Percentiles rank a stretch among this genome's conserved stretches.
These are phyloP conservation scores for Cucurbita moschata DNA, from an alignment of 306 rosid species.

Conservation along the genomic window DNA sequence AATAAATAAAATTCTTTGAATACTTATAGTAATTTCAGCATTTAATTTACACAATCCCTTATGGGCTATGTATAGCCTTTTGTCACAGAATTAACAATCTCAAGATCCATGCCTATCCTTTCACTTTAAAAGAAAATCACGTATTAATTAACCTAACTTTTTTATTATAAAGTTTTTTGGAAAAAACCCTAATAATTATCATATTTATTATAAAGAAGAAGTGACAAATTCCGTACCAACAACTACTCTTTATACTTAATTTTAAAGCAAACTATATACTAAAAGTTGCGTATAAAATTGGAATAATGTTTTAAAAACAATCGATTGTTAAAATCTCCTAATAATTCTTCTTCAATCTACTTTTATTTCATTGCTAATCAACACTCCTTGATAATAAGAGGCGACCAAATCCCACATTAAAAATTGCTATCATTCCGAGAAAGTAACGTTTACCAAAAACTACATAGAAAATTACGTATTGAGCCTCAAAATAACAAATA, in stretches of 20 bases:
- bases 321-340: neutral
- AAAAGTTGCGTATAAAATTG: neutral
- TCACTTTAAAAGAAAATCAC: neutral
- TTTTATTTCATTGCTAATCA: neutral
- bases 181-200: neutral
- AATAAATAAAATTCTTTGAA: neutral
- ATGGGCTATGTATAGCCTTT: neutral
- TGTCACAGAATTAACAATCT: neutral
- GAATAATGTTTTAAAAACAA: neutral
- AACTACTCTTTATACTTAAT: neutral
- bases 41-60: neutral
- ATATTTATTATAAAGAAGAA: neutral
- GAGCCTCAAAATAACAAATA: too few species aligned
- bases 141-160: neutral
- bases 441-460: too few species aligned
- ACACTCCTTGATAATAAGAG: neutral
- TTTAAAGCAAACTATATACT: neutral
- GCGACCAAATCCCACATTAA: neutral
- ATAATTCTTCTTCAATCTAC: neutral
- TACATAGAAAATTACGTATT: too few species aligned
- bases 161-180: neutral
- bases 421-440: neutral
- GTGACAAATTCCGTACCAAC: neutral
- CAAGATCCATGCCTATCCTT: neutral
- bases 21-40: neutral